A percentile compares a stretch with the other conserved stretches of the same genome.
Evolutionary conservation across 2,329 filamentous ascomycete genomes (phyloP).

Genomic region (Neonectria ditissima): DNA sequence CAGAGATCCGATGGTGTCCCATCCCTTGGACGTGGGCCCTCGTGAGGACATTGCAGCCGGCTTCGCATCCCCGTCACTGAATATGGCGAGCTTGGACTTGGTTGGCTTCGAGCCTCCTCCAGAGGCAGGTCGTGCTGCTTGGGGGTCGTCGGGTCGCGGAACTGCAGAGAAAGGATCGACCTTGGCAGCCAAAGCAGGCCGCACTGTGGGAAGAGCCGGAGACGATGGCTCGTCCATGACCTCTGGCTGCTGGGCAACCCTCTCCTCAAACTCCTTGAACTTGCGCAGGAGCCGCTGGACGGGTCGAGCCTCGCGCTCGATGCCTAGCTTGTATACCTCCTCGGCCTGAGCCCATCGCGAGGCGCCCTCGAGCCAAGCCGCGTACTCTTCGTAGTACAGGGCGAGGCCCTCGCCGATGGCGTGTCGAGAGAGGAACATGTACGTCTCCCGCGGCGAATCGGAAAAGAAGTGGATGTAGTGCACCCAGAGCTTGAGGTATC

Average conservation of each 20-base stretch:
- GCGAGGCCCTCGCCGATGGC: conserved; percentile 87
- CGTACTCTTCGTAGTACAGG: conserved; percentile 97
- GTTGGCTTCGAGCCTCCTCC: conserved; percentile 71
- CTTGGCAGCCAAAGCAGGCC: conserved; percentile 87
- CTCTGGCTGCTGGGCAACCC: conserved; percentile 74
- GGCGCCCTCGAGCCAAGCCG: conserved; percentile 87
- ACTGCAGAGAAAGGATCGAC: conserved; percentile 80
- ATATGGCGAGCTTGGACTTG: conserved; percentile 89
- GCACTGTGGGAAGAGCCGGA: conserved; percentile 84
- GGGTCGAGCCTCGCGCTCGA: conserved; percentile 89
- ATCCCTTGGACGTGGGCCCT: conserved; percentile 74
- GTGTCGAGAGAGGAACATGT: conserved; percentile 90
- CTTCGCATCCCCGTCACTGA: conserved; percentile 79
- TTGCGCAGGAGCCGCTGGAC: conserved; percentile 85
- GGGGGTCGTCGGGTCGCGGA: conserved; percentile 70
- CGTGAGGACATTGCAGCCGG: conserved; percentile 67
- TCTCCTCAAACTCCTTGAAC: conserved; percentile 89
- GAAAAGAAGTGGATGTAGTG: conserved; percentile 94
- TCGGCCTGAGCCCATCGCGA: conserved; percentile 91
- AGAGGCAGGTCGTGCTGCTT: conserved; percentile 67
- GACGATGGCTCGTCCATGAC: conserved; percentile 78
- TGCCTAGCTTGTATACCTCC: conserved; percentile 90
- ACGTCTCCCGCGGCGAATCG: conserved; percentile 92
- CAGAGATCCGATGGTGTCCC: conserved; percentile 91
- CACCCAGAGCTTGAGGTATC: conserved; percentile 94